Evolutionary conservation across 1,139 yeast species (phyloP).

Genomic region (Candida albicans): DNA sequence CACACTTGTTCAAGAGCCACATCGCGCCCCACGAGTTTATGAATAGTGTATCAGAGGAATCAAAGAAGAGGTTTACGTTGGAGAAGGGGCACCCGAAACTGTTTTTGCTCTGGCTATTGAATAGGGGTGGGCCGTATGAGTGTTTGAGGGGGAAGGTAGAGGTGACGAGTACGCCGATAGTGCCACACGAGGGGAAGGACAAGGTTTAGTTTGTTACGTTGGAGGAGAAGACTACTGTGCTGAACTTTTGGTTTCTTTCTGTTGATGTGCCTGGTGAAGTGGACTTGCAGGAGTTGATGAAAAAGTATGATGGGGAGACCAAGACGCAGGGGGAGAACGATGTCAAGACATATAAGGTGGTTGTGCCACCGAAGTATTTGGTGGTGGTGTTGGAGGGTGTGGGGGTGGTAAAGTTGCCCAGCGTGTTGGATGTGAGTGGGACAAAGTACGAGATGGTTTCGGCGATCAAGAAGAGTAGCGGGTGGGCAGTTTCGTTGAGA

Average conservation of each 20-base stretch:
- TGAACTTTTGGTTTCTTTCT: constrained; percentile 61
- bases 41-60: constrained; percentile 42
- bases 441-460: constrained; percentile 8
- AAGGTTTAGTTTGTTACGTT: constrained; percentile 23
- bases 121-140: constrained; percentile 5
- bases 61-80: constrained; percentile 44
- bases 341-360: constrained; percentile 39
- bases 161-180: constrained; percentile 27
- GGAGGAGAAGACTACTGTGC: constrained; percentile 16
- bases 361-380: constrained; percentile 50
- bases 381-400: constrained; percentile 57
- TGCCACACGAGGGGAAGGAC: constrained; percentile 17
- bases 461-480: constrained; percentile 20
- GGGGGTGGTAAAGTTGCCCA: constrained; percentile 70
- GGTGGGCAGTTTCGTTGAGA: constrained; percentile 25
- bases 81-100: constrained; percentile 41
- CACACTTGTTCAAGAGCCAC: constrained; percentile 55
- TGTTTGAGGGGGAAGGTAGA: constrained; percentile 56
- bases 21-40: constrained; percentile 68
- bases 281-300: constrained; percentile 43
- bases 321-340: constrained; percentile 20
- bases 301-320: constrained; percentile 40
- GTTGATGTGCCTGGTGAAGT: constrained; percentile 68
- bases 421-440: constrained; percentile 17
- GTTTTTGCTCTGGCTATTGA: constrained; percentile 58